Conservation (phyloP, 1,284 basidiomycete species). For the Heterobasidion occidentale region DNA sequence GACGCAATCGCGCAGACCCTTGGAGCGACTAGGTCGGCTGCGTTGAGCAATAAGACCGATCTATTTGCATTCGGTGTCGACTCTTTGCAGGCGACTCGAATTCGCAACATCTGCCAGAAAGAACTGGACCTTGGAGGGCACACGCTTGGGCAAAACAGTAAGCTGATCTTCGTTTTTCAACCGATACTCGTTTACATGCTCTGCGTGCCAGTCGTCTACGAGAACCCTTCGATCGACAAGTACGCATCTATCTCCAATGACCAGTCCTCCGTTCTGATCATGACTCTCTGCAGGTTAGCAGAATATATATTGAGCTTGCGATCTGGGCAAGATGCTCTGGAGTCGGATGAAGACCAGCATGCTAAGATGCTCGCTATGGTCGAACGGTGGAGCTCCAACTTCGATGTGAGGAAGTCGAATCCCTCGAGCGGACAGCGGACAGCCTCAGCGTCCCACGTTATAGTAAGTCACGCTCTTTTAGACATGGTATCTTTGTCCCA, state of each 20-base stretch:
- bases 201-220: not conserved
- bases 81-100: slow-evolving; percentile 46
- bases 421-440: not conserved
- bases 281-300: not conserved
- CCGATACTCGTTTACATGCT: not conserved
- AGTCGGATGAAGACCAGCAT: not conserved
- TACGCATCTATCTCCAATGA: not conserved
- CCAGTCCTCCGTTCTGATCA: not conserved
- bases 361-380: not conserved
- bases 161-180: not conserved
- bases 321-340: not conserved
- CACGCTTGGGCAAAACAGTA: not conserved
- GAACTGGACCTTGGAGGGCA: slow-evolving; percentile 27
- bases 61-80: slow-evolving; percentile 43
- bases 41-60: slow-evolving; percentile 23
- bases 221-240: not conserved
- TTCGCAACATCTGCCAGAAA: slow-evolving; percentile 42
- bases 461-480: not conserved
- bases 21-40: not conserved
- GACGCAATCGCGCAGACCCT: not conserved
- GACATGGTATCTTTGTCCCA: too few relatives aligned
- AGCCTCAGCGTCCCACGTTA: not conserved
- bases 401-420: not conserved
- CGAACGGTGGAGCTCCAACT: not conserved
- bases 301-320: not conserved